Base-by-base conservation (phyloP, 2,329 filamentous ascomycete species). In the Xenoacremonium recifei region DNA sequence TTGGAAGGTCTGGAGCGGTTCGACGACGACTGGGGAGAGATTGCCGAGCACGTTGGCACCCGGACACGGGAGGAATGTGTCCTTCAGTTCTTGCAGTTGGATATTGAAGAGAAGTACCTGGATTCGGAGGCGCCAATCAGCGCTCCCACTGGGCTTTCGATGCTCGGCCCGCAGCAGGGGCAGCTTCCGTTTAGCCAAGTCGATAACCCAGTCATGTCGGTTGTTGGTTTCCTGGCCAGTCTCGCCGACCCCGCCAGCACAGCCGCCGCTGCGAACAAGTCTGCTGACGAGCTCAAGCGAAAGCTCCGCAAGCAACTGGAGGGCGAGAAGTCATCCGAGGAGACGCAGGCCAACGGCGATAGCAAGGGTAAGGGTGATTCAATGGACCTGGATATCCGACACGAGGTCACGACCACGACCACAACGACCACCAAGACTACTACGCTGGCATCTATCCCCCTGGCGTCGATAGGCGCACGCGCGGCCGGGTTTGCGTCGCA, bases 91-190 rank as follows among this genome's bases (percentile, higher is more conserved):
- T 68, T 99, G 50, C 90, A 96, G 61, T 76, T 99, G 25, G 92
- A 96, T 54, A 99, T 99, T 48, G 93, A 97, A 65, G 92, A 96
- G 71, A 95, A 95, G 64, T 99, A 96, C 60, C 74, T 96, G 9
- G 91, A 97, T 57, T 82, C 89, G 6, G 84, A 92, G 57, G 55
- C 59, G 4, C 58, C 64, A 2, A 66, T 78, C 39, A 73, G 71
- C 44, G 72, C 73, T 35, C 76, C 74, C 10, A 78, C 70, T 1
- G 79, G 82, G 6, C 71, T 87, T 41, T 73, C 80, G 42, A 72
- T 86, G 73, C 72, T 93, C 25, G 85, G 86, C 23, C 78, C 82
- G 42, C 79, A 89, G 38, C 80, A 85, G 45, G 91, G 91, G 7
- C 84, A 89, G 48, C 77, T 96, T 34, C 93, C 93, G 1, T 93